Base-by-base conservation (phyloP, 2,329 filamentous ascomycete species). In the Aspergillus flavus region DNA sequence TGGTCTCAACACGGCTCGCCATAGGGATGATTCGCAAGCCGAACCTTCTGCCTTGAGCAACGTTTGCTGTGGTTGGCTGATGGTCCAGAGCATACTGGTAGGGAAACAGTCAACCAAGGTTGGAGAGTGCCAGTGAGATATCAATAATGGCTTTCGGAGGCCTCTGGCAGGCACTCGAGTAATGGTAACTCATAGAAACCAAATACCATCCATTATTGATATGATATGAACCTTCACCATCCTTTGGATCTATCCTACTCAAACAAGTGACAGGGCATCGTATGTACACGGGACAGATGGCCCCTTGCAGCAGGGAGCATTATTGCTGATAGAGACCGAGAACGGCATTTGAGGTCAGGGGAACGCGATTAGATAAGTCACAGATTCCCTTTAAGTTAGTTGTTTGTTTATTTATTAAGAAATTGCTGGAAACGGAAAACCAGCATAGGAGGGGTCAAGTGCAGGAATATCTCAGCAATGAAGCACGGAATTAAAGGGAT, bases 221-320 rank as follows among this genome's bases (percentile, higher is more conserved):
- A 10, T 46, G 43, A 46, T 48, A 9, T 48, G 45, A 14, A 14
- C 45, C 26, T 28, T 28, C 45, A 14, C 45, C 45, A 2, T 28
- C 45, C 6, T 28, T 50, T 30, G 14, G 26, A 19, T 28, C 30
- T 28, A 28, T 16, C 23, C 26, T 36, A 36, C 14, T 36, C 34
- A 36, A 36, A 36, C 14, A 36, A 50, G 23, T 50, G 46, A 50
- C 26, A 50, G 14, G 16, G 16, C 14, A n/a, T 16, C 16, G n/a
- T 50, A 16, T 50, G 23, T 28, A 14, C 26, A 28, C 46, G 26
- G 46, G 23, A 50, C 46, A 50, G 21, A 19, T 28, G 11, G 11
- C 45, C 57, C 57, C 57, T 58, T 58, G 57, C 57, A 50, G 48
- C 12, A 6, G 43, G 2, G 43, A 26, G 19, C 34, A 58, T 58